Evolutionary conservation across 805 yeast species (phyloP).

Genomic region (Hanseniaspora clermontiae): DNA sequence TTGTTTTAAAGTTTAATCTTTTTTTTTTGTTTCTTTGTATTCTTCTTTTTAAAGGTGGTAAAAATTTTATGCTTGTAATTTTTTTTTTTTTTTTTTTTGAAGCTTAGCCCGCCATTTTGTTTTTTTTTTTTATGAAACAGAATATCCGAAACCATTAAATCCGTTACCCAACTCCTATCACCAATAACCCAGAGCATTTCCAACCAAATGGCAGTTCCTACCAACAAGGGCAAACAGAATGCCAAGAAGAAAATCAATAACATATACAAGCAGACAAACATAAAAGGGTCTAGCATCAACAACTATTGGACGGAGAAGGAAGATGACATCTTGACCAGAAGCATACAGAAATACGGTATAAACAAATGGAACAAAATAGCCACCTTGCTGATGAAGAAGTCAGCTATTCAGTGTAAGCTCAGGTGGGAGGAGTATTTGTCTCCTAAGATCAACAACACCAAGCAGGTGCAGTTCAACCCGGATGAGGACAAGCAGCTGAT

Average conservation of each 20-base stretch:
- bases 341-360: slow-evolving; percentile 82
- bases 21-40: too few species aligned
- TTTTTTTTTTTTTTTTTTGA: too few species aligned
- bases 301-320: slow-evolving; percentile 60
- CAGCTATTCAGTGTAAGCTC: slow-evolving; percentile 83
- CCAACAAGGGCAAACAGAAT: neutral
- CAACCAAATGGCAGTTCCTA: neutral
- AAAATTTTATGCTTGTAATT: neutral
- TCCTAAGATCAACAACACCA: slow-evolving; percentile 53
- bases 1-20: too few species aligned
- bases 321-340: slow-evolving; percentile 82
- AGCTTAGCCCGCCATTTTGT: too few species aligned
- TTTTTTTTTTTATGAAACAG: too few species aligned
- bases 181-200: too few species aligned
- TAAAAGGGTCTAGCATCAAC: slow-evolving; percentile 55
- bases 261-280: slow-evolving; percentile 4
- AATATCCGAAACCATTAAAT: neutral
- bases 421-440: slow-evolving; percentile 80
- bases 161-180: neutral
- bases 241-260: neutral
- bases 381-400: slow-evolving; percentile 68
- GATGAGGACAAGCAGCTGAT: slow-evolving; percentile 61
- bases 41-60: neutral
- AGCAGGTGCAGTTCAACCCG: slow-evolving; percentile 3
- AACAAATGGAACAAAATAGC: slow-evolving; percentile 93